These are phyloP conservation scores for Chytriomyces sp. DNA, from an alignment of 192 early-diverging fungal genomes.

Conservation along the genomic window DNA sequence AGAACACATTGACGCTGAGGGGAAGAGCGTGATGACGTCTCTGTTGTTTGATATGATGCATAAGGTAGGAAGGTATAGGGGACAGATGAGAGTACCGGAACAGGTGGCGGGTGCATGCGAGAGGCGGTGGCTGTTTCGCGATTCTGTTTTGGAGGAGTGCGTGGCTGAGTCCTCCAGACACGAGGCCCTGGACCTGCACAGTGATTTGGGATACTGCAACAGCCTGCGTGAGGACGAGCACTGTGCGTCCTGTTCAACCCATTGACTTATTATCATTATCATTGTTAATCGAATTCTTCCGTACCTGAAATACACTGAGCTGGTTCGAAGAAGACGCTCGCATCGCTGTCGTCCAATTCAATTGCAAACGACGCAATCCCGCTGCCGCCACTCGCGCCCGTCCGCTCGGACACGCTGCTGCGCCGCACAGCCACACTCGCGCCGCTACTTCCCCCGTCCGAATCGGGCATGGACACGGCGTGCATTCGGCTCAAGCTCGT, in stretches of 20 bases:
- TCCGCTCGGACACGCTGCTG: not conserved
- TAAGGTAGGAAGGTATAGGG: not conserved
- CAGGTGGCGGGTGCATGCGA: slow-evolving; percentile 9
- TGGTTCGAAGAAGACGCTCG: slow-evolving; percentile 30
- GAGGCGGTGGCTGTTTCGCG: slow-evolving; percentile 3
- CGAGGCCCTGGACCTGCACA: slow-evolving; percentile 28
- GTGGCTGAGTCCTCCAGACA: slow-evolving; percentile 19
- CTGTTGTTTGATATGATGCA: not conserved
- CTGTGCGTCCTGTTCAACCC: slow-evolving; percentile 9
- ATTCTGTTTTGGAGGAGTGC: not conserved
- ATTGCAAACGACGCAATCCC: slow-evolving; percentile 24
- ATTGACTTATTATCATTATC: not conserved
- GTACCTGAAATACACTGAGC: slow-evolving; percentile 22
- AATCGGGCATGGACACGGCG: not conserved
- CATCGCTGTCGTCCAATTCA: slow-evolving; percentile 19
- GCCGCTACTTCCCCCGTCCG: not conserved
- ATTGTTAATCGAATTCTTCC: not conserved
- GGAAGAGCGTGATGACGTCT: not conserved
- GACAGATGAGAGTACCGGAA: slow-evolving; percentile 28
- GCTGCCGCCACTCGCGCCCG: no score
- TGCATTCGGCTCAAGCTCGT: not conserved
- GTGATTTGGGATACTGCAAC: not conserved
- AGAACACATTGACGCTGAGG: not conserved
- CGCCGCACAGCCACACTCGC: not conserved
- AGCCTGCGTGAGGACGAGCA: not conserved